Conservation (phyloP, 2,329 filamentous ascomycete species). For the Hirsutella minnesotensis region DNA sequence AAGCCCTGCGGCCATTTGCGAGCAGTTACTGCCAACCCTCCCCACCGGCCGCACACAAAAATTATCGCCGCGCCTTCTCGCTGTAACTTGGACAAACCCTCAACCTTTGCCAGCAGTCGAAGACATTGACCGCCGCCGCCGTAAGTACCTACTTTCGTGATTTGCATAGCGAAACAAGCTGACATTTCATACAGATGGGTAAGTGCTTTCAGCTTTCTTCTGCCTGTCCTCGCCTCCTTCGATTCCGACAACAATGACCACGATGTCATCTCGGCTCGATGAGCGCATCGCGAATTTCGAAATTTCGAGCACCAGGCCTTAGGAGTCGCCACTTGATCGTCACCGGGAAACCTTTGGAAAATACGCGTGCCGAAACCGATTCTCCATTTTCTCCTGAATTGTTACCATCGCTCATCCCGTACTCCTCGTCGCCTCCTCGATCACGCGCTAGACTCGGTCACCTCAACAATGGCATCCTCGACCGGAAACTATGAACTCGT, state of each 20-base stretch:
- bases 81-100: constrained; percentile 25
- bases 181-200: constrained; percentile 44
- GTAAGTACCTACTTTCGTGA: constrained; percentile 26
- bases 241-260: not conserved
- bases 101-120: constrained; percentile 30
- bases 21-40: constrained; percentile 19
- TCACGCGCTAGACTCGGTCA: no score
- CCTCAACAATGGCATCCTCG: no score
- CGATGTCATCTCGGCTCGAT: not conserved
- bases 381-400: no score
- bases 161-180: constrained; percentile 26
- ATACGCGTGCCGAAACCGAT: no score
- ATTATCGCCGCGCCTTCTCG: constrained; percentile 21
- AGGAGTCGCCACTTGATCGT: no score
- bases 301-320: no score
- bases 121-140: constrained; percentile 34
- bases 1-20: constrained; percentile 23
- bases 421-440: no score
- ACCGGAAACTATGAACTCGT: no score
- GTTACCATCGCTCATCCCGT: no score
- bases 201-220: constrained; percentile 27
- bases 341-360: no score
- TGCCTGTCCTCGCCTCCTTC: constrained; percentile 2
- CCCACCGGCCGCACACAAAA: constrained; percentile 30
- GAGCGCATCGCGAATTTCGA: not conserved